Evolutionary conservation across 1,284 basidiomycete species (phyloP), one percentile per base, ranked within the genome.

Genomic region (Austroboletus novae-zelandiae): DNA sequence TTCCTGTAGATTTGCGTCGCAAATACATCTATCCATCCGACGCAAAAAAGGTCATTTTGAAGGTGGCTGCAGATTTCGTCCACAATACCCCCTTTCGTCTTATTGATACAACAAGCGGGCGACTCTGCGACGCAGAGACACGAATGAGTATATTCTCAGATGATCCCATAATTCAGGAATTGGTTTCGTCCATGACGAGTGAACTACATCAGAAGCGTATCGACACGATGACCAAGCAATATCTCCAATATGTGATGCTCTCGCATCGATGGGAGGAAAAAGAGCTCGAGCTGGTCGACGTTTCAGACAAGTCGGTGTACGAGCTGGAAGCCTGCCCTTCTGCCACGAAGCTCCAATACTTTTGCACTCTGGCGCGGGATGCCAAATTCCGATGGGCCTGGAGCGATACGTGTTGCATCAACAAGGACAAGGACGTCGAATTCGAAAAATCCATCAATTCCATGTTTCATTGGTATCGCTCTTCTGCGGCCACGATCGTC

Each of bases 341-440:
- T 0, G 43, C 8, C 9, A 45, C 18, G 5, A 63, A 65, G 36
- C 53, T 63, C 37, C 54, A 53, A 27, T 27, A 4, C 5, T 65
- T 62, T 37, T 63, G 64, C 41, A 23, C 2, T 4, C 17, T 54
- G 7, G 64, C 44, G 4, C 47, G 43, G 13, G 34, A 54, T 25
- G 29, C 45, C 11, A 42, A 46, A 0, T 50, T 54, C 35, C 57
- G 51, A 30, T 64, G 64, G 61, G 62, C 54, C 4, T 63, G 61
- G 64, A 59, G 58, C 5, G 61, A 63, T 13, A 62, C 61, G 4
- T 63, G 61, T 27, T 65, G 64, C 20, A 66, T 64, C 18, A 30
- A 64, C 45, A 66, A 65, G 52, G 32, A 45, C 20, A 61, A 49
- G 37, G 46, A 52, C 35, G 51, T 52, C 43, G 61, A 66, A 31